Evolutionary conservation across 1,139 yeast species (phyloP).

Genomic region (Hansenula sp.): DNA sequence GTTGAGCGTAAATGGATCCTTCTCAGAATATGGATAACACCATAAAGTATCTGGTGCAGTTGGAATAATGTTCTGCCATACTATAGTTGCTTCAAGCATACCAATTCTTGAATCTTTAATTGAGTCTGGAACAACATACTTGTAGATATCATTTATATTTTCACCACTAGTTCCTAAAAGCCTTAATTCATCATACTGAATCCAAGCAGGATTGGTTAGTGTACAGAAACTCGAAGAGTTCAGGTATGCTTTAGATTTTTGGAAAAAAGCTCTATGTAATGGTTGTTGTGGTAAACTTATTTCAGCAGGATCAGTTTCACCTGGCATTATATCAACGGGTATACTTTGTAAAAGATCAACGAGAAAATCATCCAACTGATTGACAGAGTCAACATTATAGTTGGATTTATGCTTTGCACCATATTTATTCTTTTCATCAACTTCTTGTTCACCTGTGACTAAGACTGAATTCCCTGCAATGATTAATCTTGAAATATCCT

Average conservation of each 20-base stretch:
- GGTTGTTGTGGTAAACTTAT: conserved; percentile 87
- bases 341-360: conserved; percentile 53
- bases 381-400: conserved; percentile 39
- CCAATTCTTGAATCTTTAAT: conserved; percentile 37
- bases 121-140: conserved; percentile 48
- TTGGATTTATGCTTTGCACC: conserved; percentile 50
- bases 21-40: conserved; percentile 78
- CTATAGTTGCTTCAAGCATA: conserved; percentile 63
- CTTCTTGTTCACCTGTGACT: conserved; percentile 23
- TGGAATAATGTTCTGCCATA: conserved; percentile 88
- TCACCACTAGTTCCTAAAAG: conserved; percentile 82
- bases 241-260: conserved; percentile 38
- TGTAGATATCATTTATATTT: conserved; percentile 70
- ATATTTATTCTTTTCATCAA: conserved; percentile 36
- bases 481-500: conserved; percentile 48
- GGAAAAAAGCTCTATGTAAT: conserved; percentile 69
- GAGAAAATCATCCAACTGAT: conserved; percentile 52
- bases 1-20: conserved; percentile 73
- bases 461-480: conserved; percentile 77
- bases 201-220: conserved; percentile 75
- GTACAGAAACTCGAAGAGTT: conserved; percentile 39
- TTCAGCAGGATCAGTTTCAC: conserved; percentile 79
- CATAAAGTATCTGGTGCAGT: conserved; percentile 95
- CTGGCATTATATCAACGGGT: conserved; percentile 81
- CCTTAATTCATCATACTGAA: conserved; percentile 49